phyloP scores from a whole-genome alignment of 345 rosid species.

The Gossypium stocksii region DNA sequence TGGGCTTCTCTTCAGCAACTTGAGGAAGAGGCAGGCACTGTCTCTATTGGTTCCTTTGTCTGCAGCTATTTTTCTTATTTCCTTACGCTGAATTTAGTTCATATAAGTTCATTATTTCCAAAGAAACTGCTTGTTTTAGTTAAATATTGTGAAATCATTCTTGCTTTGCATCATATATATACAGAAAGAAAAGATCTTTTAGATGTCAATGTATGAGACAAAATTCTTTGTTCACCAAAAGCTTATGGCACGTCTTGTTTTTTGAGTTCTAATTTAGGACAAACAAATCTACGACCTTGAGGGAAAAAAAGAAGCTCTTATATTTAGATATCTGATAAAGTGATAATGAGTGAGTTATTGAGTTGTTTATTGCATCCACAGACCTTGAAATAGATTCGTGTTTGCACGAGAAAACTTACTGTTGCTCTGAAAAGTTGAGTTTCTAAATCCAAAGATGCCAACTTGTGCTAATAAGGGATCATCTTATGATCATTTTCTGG shows the following conservation, averaged over 20 bases:
- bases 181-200: background rate
- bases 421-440: slow-evolving; percentile 1
- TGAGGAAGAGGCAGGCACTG: slow-evolving; percentile 70
- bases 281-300: background rate
- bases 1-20: slow-evolving; percentile 68
- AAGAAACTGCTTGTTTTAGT: slow-evolving; percentile 6
- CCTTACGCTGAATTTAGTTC: background rate
- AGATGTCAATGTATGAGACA: background rate
- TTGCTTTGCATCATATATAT: background rate
- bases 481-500: background rate
- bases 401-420: background rate
- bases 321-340: background rate
- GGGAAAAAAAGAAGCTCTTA: background rate
- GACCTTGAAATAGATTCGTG: background rate
- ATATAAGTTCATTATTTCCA: slow-evolving; percentile 2
- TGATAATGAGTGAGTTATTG: background rate
- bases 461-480: background rate
- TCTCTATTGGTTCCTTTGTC: slow-evolving; percentile 26
- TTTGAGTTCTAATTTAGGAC: background rate
- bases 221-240: background rate
- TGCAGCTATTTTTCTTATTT: background rate
- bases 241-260: background rate
- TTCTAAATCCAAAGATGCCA: background rate
- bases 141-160: slow-evolving; percentile 1
- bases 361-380: background rate